A percentile compares a stretch with the other conserved stretches of the same genome.
These are phyloP conservation scores for Exophiala oligosperma DNA, from an alignment of 2,329 filamentous ascomycete species.

Conservation along the genomic window DNA sequence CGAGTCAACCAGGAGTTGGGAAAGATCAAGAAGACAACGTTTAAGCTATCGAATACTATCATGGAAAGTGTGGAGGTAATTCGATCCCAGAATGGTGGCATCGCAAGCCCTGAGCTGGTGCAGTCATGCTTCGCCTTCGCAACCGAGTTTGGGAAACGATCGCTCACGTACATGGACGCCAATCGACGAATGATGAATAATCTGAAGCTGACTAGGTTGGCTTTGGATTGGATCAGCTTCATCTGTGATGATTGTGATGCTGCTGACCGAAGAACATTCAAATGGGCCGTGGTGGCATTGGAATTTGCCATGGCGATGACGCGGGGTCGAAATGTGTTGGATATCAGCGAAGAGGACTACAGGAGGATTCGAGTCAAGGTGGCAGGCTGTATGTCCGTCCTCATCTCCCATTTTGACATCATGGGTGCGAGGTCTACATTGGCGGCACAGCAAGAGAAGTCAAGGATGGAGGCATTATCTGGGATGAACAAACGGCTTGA, in stretches of 20 bases:
- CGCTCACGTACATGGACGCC: slow-evolving; percentile 91
- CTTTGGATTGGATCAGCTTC: slow-evolving; percentile 96
- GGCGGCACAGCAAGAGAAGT: slow-evolving; percentile 90
- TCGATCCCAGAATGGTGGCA: slow-evolving; percentile 75
- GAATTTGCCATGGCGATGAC: slow-evolving; percentile 99
- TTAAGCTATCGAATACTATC: slow-evolving; percentile 95
- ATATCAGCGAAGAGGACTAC: slow-evolving; percentile 85
- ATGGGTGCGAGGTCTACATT: slow-evolving; percentile 94
- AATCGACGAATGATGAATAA: slow-evolving; percentile 97
- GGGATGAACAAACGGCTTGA: slow-evolving; percentile 73
- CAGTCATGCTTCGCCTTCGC: slow-evolving; percentile 98
- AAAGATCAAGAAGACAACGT: slow-evolving; percentile 92
- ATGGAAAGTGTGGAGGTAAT: slow-evolving; percentile 98
- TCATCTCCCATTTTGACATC: slow-evolving; percentile 98
- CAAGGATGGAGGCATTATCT: slow-evolving; percentile 76
- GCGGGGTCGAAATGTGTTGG: slow-evolving; percentile 87
- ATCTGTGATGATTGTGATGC: slow-evolving; percentile 96
- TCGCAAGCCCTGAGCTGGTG: slow-evolving; percentile 91
- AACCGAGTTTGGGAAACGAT: slow-evolving; percentile 97
- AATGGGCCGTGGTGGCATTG: slow-evolving; percentile 92
- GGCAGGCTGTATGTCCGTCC: slow-evolving; percentile 91
- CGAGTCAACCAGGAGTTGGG: slow-evolving; percentile 89
- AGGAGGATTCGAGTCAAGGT: slow-evolving; percentile 80
- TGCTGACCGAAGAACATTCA: slow-evolving; percentile 91
- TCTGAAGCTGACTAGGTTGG: slow-evolving; percentile 86